These are phyloP conservation scores for Sporothrix euskadiensis DNA, from an alignment of 2,329 filamentous ascomycete species.

Conservation along the genomic window DNA sequence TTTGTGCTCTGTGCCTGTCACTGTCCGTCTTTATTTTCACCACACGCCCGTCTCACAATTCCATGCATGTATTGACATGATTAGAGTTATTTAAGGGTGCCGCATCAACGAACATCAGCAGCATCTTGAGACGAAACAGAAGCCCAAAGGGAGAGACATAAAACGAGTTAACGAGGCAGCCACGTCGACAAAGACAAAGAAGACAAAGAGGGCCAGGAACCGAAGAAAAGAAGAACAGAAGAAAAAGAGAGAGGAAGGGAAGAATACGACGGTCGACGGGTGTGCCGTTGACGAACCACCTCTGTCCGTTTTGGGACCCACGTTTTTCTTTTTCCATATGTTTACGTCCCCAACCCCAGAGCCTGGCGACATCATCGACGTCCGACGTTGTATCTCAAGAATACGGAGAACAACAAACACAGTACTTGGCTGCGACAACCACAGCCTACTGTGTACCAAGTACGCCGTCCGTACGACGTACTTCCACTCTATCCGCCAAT, in stretches of 20 bases:
- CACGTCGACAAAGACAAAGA: too few species aligned
- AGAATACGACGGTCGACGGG: neutral
- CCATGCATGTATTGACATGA: constrained; percentile 1
- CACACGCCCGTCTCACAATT: constrained; percentile 3
- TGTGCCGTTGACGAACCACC: constrained; percentile 8
- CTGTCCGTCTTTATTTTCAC: neutral
- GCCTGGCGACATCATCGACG: neutral
- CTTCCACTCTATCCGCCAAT: neutral
- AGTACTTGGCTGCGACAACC: neutral
- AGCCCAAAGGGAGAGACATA: neutral
- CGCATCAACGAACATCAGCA: constrained; percentile 4
- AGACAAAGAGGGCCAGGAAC: neutral
- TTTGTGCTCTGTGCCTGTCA: neutral
- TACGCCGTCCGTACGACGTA: neutral
- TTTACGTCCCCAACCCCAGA: neutral
- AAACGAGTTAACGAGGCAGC: neutral
- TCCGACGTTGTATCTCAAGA: neutral
- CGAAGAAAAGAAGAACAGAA: neutral
- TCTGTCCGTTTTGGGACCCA: neutral
- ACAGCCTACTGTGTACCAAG: neutral
- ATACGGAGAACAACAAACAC: neutral
- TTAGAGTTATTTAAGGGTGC: neutral
- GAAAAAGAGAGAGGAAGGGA: neutral
- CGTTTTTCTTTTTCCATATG: neutral
- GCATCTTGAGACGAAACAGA: constrained; percentile 12